Evolutionary conservation across 495 filamentous ascomycete genomes (phyloP).

Genomic region (Talaromyces stipitatus): DNA sequence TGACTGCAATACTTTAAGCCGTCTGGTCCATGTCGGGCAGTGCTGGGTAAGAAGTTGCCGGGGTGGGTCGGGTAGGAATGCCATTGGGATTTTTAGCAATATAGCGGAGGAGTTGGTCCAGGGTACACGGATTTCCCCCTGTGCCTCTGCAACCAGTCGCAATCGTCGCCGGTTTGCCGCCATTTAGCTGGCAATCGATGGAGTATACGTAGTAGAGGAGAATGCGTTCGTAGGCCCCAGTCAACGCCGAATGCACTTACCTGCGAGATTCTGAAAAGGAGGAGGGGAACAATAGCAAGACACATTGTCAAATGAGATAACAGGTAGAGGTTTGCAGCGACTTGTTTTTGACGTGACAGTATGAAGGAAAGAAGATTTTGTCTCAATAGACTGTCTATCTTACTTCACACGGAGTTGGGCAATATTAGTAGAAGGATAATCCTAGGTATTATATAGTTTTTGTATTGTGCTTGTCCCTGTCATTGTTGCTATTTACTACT

Average conservation of each 20-base stretch:
- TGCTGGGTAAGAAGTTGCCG: not conserved
- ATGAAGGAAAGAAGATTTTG: not conserved
- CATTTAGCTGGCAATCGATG: not conserved
- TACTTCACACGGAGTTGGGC: too few relatives aligned
- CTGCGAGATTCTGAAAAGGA: not conserved
- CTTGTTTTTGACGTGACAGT: not conserved
- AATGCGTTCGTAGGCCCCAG: not conserved
- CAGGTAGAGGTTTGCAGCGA: not conserved
- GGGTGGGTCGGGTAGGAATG: not conserved
- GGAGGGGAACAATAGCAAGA: not conserved
- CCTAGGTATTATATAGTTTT: too few relatives aligned
- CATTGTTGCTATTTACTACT: too few relatives aligned
- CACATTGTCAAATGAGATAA: not conserved
- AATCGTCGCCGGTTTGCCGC: not conserved
- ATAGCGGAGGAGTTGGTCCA: slow-evolving; percentile 1
- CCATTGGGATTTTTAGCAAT: not conserved
- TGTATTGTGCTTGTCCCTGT: too few relatives aligned
- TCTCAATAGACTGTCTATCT: not conserved
- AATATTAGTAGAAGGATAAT: too few relatives aligned
- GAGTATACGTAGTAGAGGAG: not conserved
- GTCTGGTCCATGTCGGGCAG: not conserved
- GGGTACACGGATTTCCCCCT: not conserved
- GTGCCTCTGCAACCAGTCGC: not conserved
- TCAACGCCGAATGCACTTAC: not conserved
- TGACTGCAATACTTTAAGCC: not conserved